Evolutionary conservation across 2,329 filamentous ascomycete genomes (phyloP), one percentile per base, ranked within the genome.

Genomic region (Gaeumannomyces tritici): DNA sequence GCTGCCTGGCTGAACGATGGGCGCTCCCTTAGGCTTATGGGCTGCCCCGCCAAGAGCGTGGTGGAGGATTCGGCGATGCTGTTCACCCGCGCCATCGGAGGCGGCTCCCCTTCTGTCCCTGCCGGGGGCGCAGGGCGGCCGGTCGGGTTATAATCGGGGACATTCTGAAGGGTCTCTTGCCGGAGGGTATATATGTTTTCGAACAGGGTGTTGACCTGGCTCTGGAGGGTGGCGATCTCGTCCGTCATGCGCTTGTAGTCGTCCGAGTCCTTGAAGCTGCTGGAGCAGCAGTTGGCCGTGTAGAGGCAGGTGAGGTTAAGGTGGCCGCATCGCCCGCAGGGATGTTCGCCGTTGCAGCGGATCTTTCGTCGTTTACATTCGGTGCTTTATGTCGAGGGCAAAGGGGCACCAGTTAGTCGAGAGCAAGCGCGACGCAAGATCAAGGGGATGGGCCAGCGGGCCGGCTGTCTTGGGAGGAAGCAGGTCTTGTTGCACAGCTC

Each of bases 251-350:
- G 83, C 70, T 87, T 90, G 79, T 92, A 97, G 73, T 97, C 93
- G 12, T 96, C 90, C 58, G 91, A 92, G 70, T 97, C 93, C 74
- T 93, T 95, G 81, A 96, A 92, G 73, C 85, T 91, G 77, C 85
- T 93, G 65, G 84, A 77, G 71, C 84, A 87, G 72, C 86, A 87
- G 69, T 87, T 87, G 18, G 85, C 82, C 7, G 86, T 80, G 74
- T 89, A 89, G 57, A 87, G 76, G 69, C 87, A 89, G 65, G 81
- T 74, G 24, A 89, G 78, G 67, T 84, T 86, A 72, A 89, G 84
- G 67, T 88, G 87, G 67, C 86, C 83, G 68, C 88, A 90, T 63
- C 88, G 79, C 64, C 85, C 81, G 66, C 88, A 90, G 1, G 86
- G 83, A 1, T 81, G 83, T 67, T 89, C 84, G 64, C 88, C 88